Percentiles rank a stretch among this genome's conserved stretches.
Evolutionary conservation across 169 alveolate genomes (phyloP).

Genomic region (Eimeria praecox): DNA sequence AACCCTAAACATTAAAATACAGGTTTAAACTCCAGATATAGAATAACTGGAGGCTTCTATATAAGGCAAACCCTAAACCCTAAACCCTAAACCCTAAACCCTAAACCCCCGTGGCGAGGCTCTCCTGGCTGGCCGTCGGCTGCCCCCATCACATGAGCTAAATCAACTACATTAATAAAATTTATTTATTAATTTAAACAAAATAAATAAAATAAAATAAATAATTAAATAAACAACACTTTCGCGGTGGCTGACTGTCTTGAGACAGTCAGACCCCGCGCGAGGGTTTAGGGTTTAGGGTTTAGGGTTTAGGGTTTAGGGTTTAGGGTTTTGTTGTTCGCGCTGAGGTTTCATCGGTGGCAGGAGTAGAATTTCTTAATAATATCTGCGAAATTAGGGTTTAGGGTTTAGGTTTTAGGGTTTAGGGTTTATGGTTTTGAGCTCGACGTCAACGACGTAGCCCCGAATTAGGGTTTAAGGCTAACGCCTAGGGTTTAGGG

Average conservation of each 20-base stretch:
- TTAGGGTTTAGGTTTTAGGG: not conserved
- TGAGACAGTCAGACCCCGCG: too few relatives aligned
- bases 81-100: slow-evolving; percentile 34
- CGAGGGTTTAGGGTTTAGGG: not conserved
- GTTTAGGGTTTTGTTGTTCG: not conserved
- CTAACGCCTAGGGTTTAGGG: too few relatives aligned
- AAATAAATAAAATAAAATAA: not conserved
- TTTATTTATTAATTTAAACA: not conserved
- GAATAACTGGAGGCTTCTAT: not conserved
- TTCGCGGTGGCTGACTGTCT: too few relatives aligned
- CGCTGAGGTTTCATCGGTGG: not conserved
- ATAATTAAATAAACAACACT: not conserved
- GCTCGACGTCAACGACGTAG: too few relatives aligned
- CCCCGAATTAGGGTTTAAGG: not conserved
- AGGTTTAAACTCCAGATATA: not conserved
- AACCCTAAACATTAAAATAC: not conserved
- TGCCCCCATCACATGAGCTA: not conserved
- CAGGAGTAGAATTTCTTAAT: too few relatives aligned
- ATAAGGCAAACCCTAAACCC: not conserved
- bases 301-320: slow-evolving; percentile 1
- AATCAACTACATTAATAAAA: not conserved
- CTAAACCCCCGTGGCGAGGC: slow-evolving; percentile 4
- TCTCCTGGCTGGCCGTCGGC: not conserved
- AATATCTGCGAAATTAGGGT: too few relatives aligned
- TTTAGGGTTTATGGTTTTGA: not conserved